These are phyloP conservation scores for Melastoma candidum DNA, from an alignment of 441 rosid species.

Conservation along the genomic window DNA sequence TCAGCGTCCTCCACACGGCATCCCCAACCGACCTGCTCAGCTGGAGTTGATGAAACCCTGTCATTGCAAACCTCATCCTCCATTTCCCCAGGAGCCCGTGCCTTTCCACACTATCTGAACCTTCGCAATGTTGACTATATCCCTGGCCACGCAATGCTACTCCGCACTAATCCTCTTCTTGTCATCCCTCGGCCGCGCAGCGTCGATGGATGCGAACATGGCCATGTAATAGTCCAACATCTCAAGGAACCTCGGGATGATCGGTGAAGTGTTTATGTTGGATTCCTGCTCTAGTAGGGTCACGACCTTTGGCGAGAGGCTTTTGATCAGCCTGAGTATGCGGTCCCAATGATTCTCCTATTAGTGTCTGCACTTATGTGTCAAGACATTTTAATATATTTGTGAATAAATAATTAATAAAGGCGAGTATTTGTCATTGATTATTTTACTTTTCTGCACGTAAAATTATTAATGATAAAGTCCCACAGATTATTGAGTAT, in stretches of 20 bases:
- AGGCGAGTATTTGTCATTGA: too few relatives aligned
- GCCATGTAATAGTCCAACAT: constrained; percentile 46
- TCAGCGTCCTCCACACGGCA: constrained; percentile 5
- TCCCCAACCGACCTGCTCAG: not conserved
- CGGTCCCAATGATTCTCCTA: constrained; percentile 57
- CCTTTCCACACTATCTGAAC: constrained; percentile 12
- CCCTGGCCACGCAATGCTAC: constrained; percentile 16
- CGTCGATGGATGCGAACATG: constrained; percentile 19
- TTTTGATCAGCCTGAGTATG: constrained; percentile 45
- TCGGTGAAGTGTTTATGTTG: constrained; percentile 57
- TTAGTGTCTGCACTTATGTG: too few relatives aligned
- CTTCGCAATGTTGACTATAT: constrained; percentile 16
- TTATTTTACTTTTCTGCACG: too few relatives aligned
- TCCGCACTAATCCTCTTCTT: constrained; percentile 10
- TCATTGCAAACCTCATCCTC: constrained; percentile 11
- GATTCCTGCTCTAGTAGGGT: constrained; percentile 59
- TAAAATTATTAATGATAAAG: too few relatives aligned
- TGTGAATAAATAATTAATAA: too few relatives aligned
- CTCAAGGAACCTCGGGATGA: constrained; percentile 38
- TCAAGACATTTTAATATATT: too few relatives aligned
- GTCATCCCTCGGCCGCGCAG: constrained; percentile 3
- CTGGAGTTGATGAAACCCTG: constrained; percentile 4
- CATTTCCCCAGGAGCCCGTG: constrained; percentile 11
- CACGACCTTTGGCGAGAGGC: constrained; percentile 53
- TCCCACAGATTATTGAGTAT: too few relatives aligned